phyloP scores from a whole-genome alignment of 495 filamentous ascomycete genomes.

The Trichocladium uniseriatum region DNA sequence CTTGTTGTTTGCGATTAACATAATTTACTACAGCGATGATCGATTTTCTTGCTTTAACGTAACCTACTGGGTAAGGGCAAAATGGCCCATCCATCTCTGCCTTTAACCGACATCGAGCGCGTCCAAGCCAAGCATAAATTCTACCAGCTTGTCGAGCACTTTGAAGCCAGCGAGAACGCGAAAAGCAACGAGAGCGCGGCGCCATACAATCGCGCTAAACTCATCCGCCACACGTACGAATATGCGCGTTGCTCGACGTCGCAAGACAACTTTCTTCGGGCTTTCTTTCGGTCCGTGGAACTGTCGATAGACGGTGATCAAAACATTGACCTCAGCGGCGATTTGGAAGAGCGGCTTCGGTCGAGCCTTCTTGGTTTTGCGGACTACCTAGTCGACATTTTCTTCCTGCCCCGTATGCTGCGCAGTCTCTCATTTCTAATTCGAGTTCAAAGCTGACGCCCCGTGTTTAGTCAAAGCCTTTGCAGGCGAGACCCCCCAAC shows the following conservation, averaged over 20 bases:
- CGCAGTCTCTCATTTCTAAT: background rate
- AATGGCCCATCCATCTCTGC: no score
- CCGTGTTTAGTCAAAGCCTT: background rate
- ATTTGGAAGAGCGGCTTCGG: slow-evolving; percentile 4
- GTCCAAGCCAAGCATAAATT: background rate
- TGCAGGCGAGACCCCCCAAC: background rate
- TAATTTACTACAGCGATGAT: no score
- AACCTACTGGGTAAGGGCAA: no score
- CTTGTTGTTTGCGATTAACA: no score
- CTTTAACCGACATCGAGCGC: no score
- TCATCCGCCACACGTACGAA: slow-evolving; percentile 19
- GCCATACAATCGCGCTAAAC: slow-evolving; percentile 2
- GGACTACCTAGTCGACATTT: slow-evolving; percentile 19
- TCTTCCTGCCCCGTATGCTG: slow-evolving; percentile 15
- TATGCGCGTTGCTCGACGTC: slow-evolving; percentile 15
- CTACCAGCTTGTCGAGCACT: slow-evolving; percentile 1
- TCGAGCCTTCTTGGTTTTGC: slow-evolving; percentile 14
- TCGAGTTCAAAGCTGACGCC: no score
- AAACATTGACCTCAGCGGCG: background rate
- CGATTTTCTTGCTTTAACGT: no score
- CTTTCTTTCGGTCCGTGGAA: slow-evolving; percentile 16
- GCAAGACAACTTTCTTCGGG: slow-evolving; percentile 15
- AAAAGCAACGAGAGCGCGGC: no score
- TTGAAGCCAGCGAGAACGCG: background rate
- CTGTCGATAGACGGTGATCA: slow-evolving; percentile 10